phyloP scores from a whole-genome alignment of 371 early-diverging fungal genomes.

The Blyttiomyces sp. region DNA sequence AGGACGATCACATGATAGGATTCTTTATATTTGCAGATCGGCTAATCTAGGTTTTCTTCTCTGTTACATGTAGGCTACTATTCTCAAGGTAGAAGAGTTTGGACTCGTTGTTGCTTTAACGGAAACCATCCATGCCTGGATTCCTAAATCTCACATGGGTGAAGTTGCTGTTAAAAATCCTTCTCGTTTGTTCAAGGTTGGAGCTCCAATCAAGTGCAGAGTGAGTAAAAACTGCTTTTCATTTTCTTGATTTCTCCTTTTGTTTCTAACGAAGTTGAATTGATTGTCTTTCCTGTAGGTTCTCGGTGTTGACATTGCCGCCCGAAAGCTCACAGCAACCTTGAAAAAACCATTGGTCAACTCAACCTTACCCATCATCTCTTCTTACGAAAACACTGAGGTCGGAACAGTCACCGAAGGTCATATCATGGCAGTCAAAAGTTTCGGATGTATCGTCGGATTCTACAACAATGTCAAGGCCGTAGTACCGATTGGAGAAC shows the following conservation, averaged over 20 bases:
- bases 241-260: not conserved
- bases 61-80: conserved; percentile 42
- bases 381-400: conserved; percentile 52
- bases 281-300: no score
- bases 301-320: conserved; percentile 51
- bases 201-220: conserved; percentile 63
- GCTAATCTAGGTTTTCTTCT: no score
- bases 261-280: no score
- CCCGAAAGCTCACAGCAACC: conserved; percentile 64
- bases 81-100: conserved; percentile 46
- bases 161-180: conserved; percentile 71
- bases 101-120: conserved; percentile 69
- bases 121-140: conserved; percentile 63
- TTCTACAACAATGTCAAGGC: conserved; percentile 75
- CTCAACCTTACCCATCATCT: conserved; percentile 63
- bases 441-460: conserved; percentile 67
- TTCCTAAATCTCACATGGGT: conserved; percentile 69
- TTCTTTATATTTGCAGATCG: no score
- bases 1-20: no score
- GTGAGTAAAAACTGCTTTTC: conserved; percentile 10
- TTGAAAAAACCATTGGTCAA: conserved; percentile 77
- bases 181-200: conserved; percentile 74
- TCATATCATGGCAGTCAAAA: conserved; percentile 57
- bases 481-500: conserved; percentile 65
- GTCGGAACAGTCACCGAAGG: conserved; percentile 64